A percentile compares a stretch with the other conserved stretches of the same genome.
phyloP scores from a whole-genome alignment of 257 asterid genomes.

The Nicotiana tomentosiformis region DNA sequence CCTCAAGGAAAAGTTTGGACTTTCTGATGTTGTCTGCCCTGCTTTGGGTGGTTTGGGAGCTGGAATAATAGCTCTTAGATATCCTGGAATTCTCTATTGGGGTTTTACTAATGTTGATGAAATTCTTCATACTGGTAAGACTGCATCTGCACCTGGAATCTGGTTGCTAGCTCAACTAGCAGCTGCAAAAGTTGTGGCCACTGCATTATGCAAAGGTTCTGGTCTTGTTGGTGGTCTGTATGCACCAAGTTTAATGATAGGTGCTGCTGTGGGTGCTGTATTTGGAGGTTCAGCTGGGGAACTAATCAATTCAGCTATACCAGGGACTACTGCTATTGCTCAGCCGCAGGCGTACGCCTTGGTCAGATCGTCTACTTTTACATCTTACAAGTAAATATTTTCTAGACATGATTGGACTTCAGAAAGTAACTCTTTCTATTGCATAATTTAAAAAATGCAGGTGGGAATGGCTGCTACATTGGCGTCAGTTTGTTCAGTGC shows the following conservation, averaged over 20 bases:
- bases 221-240: conserved; percentile 95
- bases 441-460: conserved; percentile 34
- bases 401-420: background rate
- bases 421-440: background rate
- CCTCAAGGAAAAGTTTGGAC: conserved; percentile 59
- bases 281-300: conserved; percentile 95
- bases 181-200: conserved; percentile 96
- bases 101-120: conserved; percentile 97
- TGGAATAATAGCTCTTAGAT: conserved; percentile 86
- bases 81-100: conserved; percentile 97
- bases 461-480: conserved; percentile 99
- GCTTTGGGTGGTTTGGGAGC: conserved; percentile 98
- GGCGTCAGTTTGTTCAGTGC: conserved; percentile 95
- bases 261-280: conserved; percentile 98
- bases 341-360: conserved; percentile 97
- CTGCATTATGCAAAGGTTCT: conserved; percentile 91
- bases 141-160: conserved; percentile 97
- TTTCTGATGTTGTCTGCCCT: conserved; percentile 86
- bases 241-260: conserved; percentile 99
- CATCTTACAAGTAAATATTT: background rate
- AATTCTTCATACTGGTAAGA: conserved; percentile 92
- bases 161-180: conserved; percentile 86
- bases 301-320: conserved; percentile 85
- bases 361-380: conserved; percentile 26
- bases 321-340: conserved; percentile 92